Evolutionary conservation across 129 eudicot species (phyloP).

Genomic region (Gnaphalium uliginosum): DNA sequence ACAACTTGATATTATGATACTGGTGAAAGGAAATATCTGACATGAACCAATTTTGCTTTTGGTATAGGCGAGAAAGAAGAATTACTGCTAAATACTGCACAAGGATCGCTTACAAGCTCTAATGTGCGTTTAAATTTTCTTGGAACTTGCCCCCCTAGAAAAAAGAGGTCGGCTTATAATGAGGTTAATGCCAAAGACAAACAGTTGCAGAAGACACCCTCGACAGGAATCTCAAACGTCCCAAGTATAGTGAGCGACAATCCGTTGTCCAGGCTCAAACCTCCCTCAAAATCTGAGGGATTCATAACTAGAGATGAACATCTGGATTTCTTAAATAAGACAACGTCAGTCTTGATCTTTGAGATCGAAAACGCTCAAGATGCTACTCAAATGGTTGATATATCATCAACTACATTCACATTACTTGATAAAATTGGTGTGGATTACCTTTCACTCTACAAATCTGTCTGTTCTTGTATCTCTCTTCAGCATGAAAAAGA

Average conservation of each 20-base stretch:
- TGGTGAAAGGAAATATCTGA: background rate
- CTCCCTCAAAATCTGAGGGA: constrained; percentile 9
- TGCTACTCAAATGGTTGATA: background rate
- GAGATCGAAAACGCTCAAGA: background rate
- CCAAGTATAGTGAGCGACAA: no score
- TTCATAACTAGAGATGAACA: background rate
- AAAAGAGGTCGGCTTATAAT: no score
- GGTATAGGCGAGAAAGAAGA: background rate
- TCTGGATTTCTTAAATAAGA: no score
- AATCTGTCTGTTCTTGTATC: background rate
- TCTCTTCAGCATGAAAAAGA: background rate
- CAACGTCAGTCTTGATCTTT: background rate
- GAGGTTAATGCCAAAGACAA: no score
- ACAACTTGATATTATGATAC: background rate
- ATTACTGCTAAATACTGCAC: background rate
- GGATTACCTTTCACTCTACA: background rate
- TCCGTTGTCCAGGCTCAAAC: background rate
- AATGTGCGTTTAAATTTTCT: no score
- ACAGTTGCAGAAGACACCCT: no score
- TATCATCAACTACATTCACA: background rate
- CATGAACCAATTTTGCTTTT: background rate
- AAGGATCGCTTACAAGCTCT: background rate
- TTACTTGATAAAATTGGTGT: background rate
- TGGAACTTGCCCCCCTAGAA: no score
- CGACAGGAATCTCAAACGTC: no score